Evolutionary conservation across 2,329 filamentous ascomycete species (phyloP).

Genomic region (Ampelomyces quisqualis): DNA sequence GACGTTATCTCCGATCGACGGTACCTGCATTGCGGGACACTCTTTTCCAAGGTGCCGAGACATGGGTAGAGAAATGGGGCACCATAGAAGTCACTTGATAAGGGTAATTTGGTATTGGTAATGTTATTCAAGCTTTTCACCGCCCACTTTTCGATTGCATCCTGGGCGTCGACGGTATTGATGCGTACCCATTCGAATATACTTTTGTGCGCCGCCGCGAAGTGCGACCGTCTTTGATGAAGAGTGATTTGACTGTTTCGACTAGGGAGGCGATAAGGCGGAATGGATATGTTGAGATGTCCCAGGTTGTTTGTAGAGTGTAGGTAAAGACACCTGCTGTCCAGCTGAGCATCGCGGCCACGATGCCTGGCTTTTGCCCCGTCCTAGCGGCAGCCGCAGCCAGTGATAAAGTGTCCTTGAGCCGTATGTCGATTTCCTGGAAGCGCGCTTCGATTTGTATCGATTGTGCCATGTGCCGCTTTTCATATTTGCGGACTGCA

Average conservation of each 20-base stretch:
- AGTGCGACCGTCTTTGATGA: constrained; percentile 26
- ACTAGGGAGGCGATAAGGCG: constrained; percentile 19
- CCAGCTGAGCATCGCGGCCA: constrained; percentile 34
- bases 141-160: constrained; percentile 33
- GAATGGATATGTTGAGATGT: constrained; percentile 36
- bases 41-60: background rate
- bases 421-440: constrained; percentile 66
- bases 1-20: constrained; percentile 3
- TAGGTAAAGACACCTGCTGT: constrained; percentile 21
- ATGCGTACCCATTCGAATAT: constrained; percentile 25
- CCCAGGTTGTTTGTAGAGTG: constrained; percentile 27
- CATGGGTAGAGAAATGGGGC: background rate
- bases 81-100: background rate
- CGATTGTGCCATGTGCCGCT: constrained; percentile 73
- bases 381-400: constrained; percentile 64
- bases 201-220: constrained; percentile 26
- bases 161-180: constrained; percentile 25
- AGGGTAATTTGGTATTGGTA: constrained; percentile 6
- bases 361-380: constrained; percentile 39
- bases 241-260: constrained; percentile 18
- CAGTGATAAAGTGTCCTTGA: constrained; percentile 78
- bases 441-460: constrained; percentile 76
- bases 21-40: constrained; percentile 2
- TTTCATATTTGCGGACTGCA: constrained; percentile 88
- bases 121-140: constrained; percentile 11